Percentiles rank a stretch among this genome's conserved stretches.
Evolutionary conservation across 768 basidiomycete species (phyloP).

Genomic region (Scleroderma citrinum): DNA sequence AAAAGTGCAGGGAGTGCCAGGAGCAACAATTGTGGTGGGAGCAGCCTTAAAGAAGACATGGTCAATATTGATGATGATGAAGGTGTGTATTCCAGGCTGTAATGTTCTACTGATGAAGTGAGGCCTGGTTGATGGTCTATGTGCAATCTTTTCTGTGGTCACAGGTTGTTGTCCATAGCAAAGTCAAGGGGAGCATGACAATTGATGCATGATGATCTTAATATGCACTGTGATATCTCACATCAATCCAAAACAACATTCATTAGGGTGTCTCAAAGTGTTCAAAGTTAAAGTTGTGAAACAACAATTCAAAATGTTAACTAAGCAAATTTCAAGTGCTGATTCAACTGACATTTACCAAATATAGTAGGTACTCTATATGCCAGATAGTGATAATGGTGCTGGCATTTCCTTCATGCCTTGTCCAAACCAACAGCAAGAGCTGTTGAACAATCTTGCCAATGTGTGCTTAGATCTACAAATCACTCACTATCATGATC

Average conservation of each 20-base stretch:
- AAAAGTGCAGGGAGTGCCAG: constrained; percentile 57
- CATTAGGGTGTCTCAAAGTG: no score
- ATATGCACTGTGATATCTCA: constrained; percentile 25
- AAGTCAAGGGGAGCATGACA: constrained; percentile 2
- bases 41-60: constrained; percentile 18
- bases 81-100: not conserved
- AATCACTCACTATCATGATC: not conserved
- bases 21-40: constrained; percentile 45
- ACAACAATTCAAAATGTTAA: no score
- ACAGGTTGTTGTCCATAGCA: constrained; percentile 27
- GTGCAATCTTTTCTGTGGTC: constrained; percentile 32
- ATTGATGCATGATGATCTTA: constrained; percentile 21
- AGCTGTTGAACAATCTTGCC: not conserved
- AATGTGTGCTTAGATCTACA: not conserved
- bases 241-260: no score
- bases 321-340: no score
- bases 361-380: no score
- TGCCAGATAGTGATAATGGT: no score
- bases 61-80: not conserved
- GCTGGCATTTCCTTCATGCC: not conserved
- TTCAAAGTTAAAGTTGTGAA: no score
- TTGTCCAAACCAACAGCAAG: not conserved
- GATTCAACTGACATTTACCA: no score
- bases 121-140: constrained; percentile 6
- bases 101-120: no score